These are phyloP conservation scores for Artemisia princeps DNA, from an alignment of 140 eudicot species.

Conservation along the genomic window DNA sequence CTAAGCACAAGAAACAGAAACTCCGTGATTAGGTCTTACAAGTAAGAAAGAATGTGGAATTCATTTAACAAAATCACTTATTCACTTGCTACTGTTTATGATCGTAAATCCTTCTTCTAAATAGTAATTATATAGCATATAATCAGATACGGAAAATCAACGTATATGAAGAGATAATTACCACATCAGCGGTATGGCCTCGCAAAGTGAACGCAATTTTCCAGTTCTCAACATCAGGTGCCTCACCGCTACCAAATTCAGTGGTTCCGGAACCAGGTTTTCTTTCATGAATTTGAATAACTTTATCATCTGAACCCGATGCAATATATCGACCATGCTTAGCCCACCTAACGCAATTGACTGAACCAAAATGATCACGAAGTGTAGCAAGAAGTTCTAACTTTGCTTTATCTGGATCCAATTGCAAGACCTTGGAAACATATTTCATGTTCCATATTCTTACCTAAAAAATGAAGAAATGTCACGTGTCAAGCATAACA, in stretches of 20 bases:
- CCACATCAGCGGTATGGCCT: conserved; percentile 99
- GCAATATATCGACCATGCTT: conserved; percentile 80
- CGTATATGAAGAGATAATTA: conserved; percentile 29
- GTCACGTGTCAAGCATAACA: no score
- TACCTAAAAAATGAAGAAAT: conserved; percentile 41
- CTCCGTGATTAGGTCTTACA: conserved; percentile 35
- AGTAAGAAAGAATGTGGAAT: not conserved
- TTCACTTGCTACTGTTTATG: no score
- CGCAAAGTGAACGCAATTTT: conserved; percentile 79
- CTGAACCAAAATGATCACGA: conserved; percentile 96
- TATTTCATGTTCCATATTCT: conserved; percentile 88
- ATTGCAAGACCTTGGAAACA: conserved; percentile 43
- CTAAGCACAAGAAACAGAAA: conserved; percentile 44
- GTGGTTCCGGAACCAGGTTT: conserved; percentile 98
- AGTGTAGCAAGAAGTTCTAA: conserved; percentile 89
- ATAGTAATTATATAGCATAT: no score
- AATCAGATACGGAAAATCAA: not conserved
- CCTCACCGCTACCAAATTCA: conserved; percentile 96
- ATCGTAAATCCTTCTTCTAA: no score
- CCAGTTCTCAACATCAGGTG: conserved; percentile 98
- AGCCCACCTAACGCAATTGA: conserved; percentile 99
- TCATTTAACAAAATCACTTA: no score
- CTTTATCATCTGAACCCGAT: conserved; percentile 96
- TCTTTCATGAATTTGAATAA: conserved; percentile 77
- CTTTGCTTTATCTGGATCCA: conserved; percentile 51